Conservation (phyloP, 1,284 basidiomycete species). For the Coniophora puteana region DNA sequence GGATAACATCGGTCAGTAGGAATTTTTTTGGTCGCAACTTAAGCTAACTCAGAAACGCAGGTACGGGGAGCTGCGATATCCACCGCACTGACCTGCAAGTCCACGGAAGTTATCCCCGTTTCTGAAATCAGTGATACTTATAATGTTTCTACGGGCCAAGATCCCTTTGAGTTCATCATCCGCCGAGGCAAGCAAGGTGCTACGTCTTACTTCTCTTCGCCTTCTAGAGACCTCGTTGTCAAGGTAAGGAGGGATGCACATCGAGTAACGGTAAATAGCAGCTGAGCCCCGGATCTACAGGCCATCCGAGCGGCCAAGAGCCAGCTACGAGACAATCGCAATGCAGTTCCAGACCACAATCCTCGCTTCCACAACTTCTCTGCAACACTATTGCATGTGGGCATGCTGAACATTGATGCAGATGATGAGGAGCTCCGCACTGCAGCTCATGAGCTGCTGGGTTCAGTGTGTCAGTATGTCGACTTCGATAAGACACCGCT, state of each 20-base stretch:
- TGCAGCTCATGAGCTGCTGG: slow-evolving; percentile 75
- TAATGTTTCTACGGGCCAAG: slow-evolving; percentile 70
- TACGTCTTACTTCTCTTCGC: slow-evolving; percentile 68
- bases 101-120: slow-evolving; percentile 76
- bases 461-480: slow-evolving; percentile 75
- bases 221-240: slow-evolving; percentile 68
- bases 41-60: slow-evolving; percentile 30
- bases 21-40: background rate
- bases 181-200: slow-evolving; percentile 65
- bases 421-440: slow-evolving; percentile 73
- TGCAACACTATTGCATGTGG: slow-evolving; percentile 79
- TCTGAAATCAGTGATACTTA: slow-evolving; percentile 84
- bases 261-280: background rate
- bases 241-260: slow-evolving; percentile 44
- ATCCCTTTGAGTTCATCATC: slow-evolving; percentile 80
- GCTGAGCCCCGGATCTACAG: slow-evolving; percentile 30
- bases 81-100: slow-evolving; percentile 60
- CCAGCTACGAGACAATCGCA: slow-evolving; percentile 53
- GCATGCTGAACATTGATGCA: slow-evolving; percentile 72
- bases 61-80: slow-evolving; percentile 63
- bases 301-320: slow-evolving; percentile 69
- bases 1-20: slow-evolving; percentile 59
- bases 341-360: slow-evolving; percentile 62
- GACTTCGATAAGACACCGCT: slow-evolving; percentile 71
- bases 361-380: slow-evolving; percentile 80